Evolutionary conservation across 2,329 filamentous ascomycete genomes (phyloP).

Genomic region (Colletotrichum cordylinicola): DNA sequence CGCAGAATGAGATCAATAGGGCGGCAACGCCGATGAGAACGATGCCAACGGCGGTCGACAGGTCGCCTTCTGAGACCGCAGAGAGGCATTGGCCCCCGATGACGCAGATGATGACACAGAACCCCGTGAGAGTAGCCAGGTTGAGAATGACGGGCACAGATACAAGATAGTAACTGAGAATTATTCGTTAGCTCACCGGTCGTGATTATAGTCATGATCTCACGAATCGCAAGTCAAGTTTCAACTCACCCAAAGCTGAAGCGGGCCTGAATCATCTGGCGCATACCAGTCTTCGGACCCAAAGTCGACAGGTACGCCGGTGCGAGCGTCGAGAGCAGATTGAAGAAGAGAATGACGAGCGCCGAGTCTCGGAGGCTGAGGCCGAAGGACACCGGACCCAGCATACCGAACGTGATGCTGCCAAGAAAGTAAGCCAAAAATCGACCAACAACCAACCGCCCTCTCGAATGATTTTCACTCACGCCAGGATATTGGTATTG

Average conservation of each 20-base stretch:
- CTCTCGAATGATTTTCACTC: background rate
- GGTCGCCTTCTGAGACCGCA: conserved; percentile 37
- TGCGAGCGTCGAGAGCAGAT: conserved; percentile 39
- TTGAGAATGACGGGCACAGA: conserved; percentile 42
- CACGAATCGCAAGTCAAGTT: conserved; percentile 24
- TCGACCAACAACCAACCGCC: rapidly evolving
- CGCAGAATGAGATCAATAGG: conserved; percentile 52
- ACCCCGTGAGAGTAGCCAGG: conserved; percentile 52
- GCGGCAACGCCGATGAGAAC: conserved; percentile 51
- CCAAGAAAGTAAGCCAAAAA: background rate
- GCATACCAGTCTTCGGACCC: conserved; percentile 50
- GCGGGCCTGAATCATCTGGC: conserved; percentile 53
- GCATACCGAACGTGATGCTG: conserved; percentile 48
- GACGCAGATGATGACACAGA: conserved; percentile 51
- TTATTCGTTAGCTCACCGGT: background rate
- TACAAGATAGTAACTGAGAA: conserved; percentile 22
- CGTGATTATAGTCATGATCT: rapidly evolving
- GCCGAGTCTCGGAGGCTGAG: conserved; percentile 47
- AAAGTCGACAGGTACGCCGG: conserved; percentile 48
- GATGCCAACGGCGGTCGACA: conserved; percentile 52
- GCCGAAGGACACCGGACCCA: conserved; percentile 46
- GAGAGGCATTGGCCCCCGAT: conserved; percentile 50
- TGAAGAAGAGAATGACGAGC: conserved; percentile 53
- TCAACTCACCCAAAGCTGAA: conserved; percentile 30
- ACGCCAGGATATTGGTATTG: conserved; percentile 36